phyloP scores from a whole-genome alignment of 768 basidiomycete genomes.

The Hericium erinaceus region DNA sequence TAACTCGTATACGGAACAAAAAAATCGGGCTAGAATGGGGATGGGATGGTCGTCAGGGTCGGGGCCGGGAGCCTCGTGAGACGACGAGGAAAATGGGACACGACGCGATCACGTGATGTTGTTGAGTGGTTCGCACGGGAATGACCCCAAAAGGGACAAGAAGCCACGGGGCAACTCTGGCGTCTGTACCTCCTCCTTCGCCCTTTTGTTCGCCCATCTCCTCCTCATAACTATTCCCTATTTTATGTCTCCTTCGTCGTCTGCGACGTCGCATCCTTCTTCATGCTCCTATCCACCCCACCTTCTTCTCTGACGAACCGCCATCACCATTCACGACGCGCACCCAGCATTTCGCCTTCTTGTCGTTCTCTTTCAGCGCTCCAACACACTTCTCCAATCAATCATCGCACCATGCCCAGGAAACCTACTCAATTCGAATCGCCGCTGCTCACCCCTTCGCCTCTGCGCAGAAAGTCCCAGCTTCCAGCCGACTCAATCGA shows the following conservation, averaged over 20 bases:
- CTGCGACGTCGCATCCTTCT: not conserved
- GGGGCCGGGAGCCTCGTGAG: not conserved
- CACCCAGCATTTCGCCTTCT: slow-evolving; percentile 1
- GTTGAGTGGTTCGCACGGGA: slow-evolving; percentile 13
- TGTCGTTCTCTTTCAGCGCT: not conserved
- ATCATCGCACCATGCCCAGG: not conserved
- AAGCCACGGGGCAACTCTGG: not conserved
- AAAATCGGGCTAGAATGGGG: too few species aligned
- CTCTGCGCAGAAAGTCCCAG: slow-evolving; percentile 11
- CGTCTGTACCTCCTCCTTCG: too few species aligned
- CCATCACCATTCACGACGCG: not conserved
- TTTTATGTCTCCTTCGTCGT: not conserved
- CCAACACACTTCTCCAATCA: not conserved
- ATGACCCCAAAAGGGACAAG: not conserved
- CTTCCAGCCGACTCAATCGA: slow-evolving; percentile 5
- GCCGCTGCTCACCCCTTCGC: slow-evolving; percentile 11
- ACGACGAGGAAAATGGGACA: not conserved
- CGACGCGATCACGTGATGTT: slow-evolving; percentile 11
- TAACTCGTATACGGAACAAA: too few species aligned
- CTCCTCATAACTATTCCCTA: not conserved
- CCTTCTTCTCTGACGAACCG: not conserved
- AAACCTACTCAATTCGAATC: slow-evolving; percentile 1
- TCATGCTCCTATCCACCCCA: not conserved
- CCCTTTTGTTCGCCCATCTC: not conserved
- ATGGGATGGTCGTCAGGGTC: too few species aligned